A percentile compares a stretch with the other conserved stretches of the same genome.
phyloP scores from a whole-genome alignment of 495 filamentous ascomycete genomes.

The Chaetomidium leptoderma region DNA sequence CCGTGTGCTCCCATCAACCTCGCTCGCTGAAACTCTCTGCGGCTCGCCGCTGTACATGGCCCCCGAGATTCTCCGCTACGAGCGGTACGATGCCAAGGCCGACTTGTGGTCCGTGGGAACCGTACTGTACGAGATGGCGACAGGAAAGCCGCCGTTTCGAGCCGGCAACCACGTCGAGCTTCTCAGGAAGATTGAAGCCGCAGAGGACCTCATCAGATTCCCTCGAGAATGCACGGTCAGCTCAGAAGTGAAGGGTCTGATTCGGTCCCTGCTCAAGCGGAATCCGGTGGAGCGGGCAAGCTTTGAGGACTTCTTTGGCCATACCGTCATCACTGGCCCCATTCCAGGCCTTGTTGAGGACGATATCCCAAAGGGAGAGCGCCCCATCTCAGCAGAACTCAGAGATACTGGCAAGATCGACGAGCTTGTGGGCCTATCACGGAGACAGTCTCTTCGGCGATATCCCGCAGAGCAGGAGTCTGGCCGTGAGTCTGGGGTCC shows the following conservation, averaged over 20 bases:
- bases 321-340: constrained; percentile 65
- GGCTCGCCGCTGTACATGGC: constrained; percentile 99
- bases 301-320: constrained; percentile 76
- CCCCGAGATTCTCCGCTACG: constrained; percentile 93
- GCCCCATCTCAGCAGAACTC: constrained; percentile 24
- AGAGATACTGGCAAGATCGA: constrained; percentile 28
- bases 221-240: constrained; percentile 68
- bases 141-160: constrained; percentile 83
- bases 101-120: constrained; percentile 98
- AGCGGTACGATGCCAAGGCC: constrained; percentile 94
- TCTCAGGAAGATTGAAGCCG: constrained; percentile 81
- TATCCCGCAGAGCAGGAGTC: constrained; percentile 31
- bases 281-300: constrained; percentile 77
- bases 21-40: constrained; percentile 91
- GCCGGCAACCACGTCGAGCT: constrained; percentile 93
- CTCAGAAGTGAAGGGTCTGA: constrained; percentile 72
- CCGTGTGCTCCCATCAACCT: constrained; percentile 78
- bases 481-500: constrained; percentile 26
- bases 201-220: constrained; percentile 79
- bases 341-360: constrained; percentile 83
- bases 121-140: constrained; percentile 91
- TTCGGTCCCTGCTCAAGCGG: constrained; percentile 75
- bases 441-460: constrained; percentile 23
- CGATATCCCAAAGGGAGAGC: constrained; percentile 52
- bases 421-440: constrained; percentile 22